Evolutionary conservation across 441 rosid genomes (phyloP), one percentile per base, ranked within the genome.

Genomic region (Gossypium trilobum): DNA sequence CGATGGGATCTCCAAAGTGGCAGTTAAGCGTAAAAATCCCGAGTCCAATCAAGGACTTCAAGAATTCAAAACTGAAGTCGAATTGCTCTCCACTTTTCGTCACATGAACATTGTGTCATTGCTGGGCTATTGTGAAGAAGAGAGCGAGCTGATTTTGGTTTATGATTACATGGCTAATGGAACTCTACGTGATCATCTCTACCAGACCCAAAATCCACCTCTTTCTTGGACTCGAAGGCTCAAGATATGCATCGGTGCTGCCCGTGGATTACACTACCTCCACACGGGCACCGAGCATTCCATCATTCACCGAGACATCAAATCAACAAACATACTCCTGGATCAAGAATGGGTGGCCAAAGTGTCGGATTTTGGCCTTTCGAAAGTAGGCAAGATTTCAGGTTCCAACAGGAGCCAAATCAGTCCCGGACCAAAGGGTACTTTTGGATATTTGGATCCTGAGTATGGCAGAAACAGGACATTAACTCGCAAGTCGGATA

Each of bases 101-200:
- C 96, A 90, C 79, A 88, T 82, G 80, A 89, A 90, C 71, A 71
- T 88, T 73, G 96, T 88, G 20, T 90, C 93, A 2, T 36, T 87
- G 77, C 87, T 88, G 36, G 90, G 93, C 1, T 90, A 78, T 77
- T 90, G 91, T 68, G 88, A 90, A 48, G 93, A 90, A 46, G 86
- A 81, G 1, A 78, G 75, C 0, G 96, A 88, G 68, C 83, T 87
- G 89, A 82, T 87, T 65, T 76, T 88, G 75, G 82, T 90, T 11
- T 90, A 88, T 52, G 91, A 88, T 50, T 88, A 82, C 82, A 90
- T 90, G 93, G 84, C 89, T 1, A 75, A 73, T 0, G 93, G 96
- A 2, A 90, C 90, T 2, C 61, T 87, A 4, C 78, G 96, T 52
- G 91, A 88, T 54, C 90, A 87, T 76, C 74, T 88, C 13, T 86